Evolutionary conservation across 352 stramenopile genomes (phyloP).

Genomic region (Phytophthora litchii): DNA sequence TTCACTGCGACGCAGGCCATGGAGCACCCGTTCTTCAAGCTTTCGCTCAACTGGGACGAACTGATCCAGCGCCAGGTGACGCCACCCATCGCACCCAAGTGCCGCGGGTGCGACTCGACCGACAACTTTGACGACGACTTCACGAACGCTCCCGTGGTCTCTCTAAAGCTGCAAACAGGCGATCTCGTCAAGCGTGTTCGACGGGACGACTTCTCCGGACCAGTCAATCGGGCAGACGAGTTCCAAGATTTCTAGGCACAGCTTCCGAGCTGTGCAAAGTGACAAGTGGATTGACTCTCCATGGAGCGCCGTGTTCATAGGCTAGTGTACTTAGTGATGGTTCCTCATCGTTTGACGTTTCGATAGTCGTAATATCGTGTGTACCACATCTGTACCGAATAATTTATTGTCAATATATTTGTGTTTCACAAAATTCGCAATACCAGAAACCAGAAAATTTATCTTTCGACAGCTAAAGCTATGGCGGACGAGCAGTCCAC

Average conservation of each 20-base stretch:
- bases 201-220: constrained; percentile 33
- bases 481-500: constrained; percentile 32
- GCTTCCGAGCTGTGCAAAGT: constrained; percentile 10
- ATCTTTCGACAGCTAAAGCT: constrained; percentile 24
- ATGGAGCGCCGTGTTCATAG: constrained; percentile 20
- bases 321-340: constrained; percentile 17
- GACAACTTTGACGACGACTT: constrained; percentile 90
- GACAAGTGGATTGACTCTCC: constrained; percentile 8
- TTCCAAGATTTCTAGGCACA: constrained; percentile 41
- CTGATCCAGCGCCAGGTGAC: constrained; percentile 64
- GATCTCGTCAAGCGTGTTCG: constrained; percentile 45
- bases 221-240: constrained; percentile 29
- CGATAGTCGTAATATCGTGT: constrained; percentile 34
- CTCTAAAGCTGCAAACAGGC: constrained; percentile 40
- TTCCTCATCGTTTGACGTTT: constrained; percentile 20
- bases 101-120: constrained; percentile 62
- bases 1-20: constrained; percentile 72
- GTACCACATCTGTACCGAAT: constrained; percentile 21
- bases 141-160: constrained; percentile 63
- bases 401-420: constrained; percentile 27
- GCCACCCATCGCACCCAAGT: constrained; percentile 71
- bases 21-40: constrained; percentile 75
- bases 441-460: no score
- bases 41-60: constrained; percentile 66
- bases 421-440: constrained; percentile 1